Conservation (phyloP, 1,284 basidiomycete species). For the Schizopora paradoxa region DNA sequence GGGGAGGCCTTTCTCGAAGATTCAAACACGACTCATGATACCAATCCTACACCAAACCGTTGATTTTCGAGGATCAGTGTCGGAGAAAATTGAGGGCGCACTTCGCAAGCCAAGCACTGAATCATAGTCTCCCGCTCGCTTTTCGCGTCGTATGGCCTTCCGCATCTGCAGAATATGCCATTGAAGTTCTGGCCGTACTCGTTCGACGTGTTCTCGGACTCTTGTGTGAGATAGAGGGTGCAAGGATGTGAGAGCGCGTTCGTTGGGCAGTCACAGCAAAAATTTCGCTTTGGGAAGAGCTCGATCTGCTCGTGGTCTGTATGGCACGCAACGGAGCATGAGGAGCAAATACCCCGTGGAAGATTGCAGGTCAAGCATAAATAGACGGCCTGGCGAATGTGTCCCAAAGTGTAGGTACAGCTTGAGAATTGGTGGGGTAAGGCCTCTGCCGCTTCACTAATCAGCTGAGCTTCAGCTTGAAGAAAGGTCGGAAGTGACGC, state of each 20-base stretch:
- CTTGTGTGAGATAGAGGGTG: slow-evolving; percentile 47
- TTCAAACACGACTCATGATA: slow-evolving; percentile 82
- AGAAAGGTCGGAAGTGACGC: slow-evolving; percentile 10
- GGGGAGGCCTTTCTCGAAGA: slow-evolving; percentile 55
- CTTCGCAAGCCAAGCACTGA: slow-evolving; percentile 78
- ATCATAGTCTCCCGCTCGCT: slow-evolving; percentile 78
- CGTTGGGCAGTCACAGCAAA: slow-evolving; percentile 79
- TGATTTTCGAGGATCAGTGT: slow-evolving; percentile 14
- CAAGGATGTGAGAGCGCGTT: slow-evolving; percentile 51
- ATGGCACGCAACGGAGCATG: slow-evolving; percentile 80
- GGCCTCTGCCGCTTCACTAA: slow-evolving; percentile 23
- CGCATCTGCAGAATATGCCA: slow-evolving; percentile 66
- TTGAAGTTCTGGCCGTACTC: slow-evolving; percentile 67
- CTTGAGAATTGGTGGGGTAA: slow-evolving; percentile 24
- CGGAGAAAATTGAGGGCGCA: slow-evolving; percentile 31
- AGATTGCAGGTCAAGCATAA: slow-evolving; percentile 67
- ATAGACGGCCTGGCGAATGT: slow-evolving; percentile 60
- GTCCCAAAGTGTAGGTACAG: slow-evolving; percentile 25
- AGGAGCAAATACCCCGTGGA: slow-evolving; percentile 57
- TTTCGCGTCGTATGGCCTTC: slow-evolving; percentile 59
- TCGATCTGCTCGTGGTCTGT: slow-evolving; percentile 78
- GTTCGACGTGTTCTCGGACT: slow-evolving; percentile 55
- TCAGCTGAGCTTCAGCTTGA: slow-evolving; percentile 17
- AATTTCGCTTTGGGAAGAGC: slow-evolving; percentile 75
- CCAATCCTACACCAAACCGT: slow-evolving; percentile 62